phyloP scores from a whole-genome alignment of 306 rosid species.

The Mucuna pruriens region DNA sequence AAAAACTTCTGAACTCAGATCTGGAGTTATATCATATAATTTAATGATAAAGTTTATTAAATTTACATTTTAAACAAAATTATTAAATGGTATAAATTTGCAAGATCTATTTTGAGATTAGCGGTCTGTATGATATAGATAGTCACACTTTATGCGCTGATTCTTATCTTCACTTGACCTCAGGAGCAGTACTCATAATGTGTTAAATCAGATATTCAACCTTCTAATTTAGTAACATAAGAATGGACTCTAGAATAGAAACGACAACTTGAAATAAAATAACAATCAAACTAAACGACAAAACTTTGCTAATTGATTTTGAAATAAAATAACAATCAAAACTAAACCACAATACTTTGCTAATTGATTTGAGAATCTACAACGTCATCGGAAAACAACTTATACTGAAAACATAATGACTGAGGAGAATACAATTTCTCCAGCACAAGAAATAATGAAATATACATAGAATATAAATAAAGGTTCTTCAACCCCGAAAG shows the following conservation, averaged over 20 bases:
- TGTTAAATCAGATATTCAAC: neutral
- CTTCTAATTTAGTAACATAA: neutral
- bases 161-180: neutral
- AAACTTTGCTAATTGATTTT: too few species aligned
- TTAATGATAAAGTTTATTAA: too few species aligned
- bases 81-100: too few species aligned
- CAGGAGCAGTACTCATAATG: neutral
- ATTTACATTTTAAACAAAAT: too few species aligned
- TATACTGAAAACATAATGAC: neutral
- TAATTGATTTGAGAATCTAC: neutral
- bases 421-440: constrained; percentile 36
- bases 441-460: neutral
- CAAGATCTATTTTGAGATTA: too few species aligned
- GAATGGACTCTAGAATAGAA: constrained; percentile 4
- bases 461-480: constrained; percentile 21
- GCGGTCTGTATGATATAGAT: neutral
- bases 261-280: neutral
- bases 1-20: too few species aligned
- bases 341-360: neutral
- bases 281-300: too few species aligned
- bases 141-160: neutral
- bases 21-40: too few species aligned
- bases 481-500: constrained; percentile 51
- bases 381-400: neutral
- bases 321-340: neutral